Conservation (phyloP, 345 rosid species). For the Jatropha curcas region DNA sequence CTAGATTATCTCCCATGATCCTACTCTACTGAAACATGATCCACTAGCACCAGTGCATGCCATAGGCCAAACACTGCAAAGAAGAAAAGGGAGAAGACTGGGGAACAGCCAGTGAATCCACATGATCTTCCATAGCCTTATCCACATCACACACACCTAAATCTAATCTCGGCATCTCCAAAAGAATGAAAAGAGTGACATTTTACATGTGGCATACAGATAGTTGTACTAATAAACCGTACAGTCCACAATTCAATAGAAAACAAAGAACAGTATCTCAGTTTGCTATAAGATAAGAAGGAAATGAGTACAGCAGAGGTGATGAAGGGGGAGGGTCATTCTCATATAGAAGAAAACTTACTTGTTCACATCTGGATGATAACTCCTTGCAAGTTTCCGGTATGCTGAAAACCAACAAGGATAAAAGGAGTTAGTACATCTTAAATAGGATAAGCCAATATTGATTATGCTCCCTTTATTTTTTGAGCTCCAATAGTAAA, state of each 20-base stretch:
- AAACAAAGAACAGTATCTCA: background rate
- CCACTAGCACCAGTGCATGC: background rate
- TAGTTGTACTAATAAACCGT: background rate
- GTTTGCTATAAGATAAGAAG: background rate
- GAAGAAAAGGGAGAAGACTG: background rate
- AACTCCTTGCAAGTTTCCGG: constrained; percentile 93
- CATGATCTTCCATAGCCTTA: background rate
- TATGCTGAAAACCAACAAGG: constrained; percentile 59
- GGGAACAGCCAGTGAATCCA: background rate
- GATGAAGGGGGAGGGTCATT: constrained; percentile 11
- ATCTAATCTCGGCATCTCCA: background rate
- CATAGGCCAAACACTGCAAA: background rate
- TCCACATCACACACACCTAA: background rate
- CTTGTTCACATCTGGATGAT: constrained; percentile 99
- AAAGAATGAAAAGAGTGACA: background rate
- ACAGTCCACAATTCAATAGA: background rate
- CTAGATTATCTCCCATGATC: background rate
- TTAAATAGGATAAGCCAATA: background rate
- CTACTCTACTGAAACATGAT: background rate
- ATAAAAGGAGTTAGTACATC: background rate
- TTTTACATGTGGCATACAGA: background rate
- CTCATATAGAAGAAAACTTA: constrained; percentile 35
- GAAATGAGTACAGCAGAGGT: background rate
- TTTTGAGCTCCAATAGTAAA: background rate
- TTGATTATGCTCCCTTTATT: too few species aligned